These are phyloP conservation scores for Violaceomyces palustris DNA, from an alignment of 1,284 basidiomycete genomes.

Conservation along the genomic window DNA sequence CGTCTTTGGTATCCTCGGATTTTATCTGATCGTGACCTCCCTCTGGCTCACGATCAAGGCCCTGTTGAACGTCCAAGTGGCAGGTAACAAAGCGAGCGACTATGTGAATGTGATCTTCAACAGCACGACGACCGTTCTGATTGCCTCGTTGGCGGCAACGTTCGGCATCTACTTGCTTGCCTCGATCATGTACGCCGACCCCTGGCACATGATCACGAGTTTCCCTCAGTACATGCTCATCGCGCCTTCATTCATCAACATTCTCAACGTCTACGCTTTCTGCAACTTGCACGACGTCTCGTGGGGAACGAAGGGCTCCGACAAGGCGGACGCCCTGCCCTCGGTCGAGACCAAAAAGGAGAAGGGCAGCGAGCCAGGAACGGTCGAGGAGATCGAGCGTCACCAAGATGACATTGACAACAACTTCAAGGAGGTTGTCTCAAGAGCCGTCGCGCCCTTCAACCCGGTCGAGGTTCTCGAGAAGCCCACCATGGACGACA, in stretches of 20 bases:
- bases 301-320: conserved; percentile 93
- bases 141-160: conserved; percentile 48
- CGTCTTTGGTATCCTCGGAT: conserved; percentile 55
- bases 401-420: conserved; percentile 80
- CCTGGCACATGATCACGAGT: conserved; percentile 97
- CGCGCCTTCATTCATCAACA: conserved; percentile 86
- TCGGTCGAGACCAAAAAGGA: conserved; percentile 66
- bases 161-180: conserved; percentile 60
- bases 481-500: conserved; percentile 67
- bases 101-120: conserved; percentile 32
- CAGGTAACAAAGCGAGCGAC: conserved; percentile 2
- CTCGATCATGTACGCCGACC: conserved; percentile 89
- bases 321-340: conserved; percentile 90
- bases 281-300: conserved; percentile 62
- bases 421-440: conserved; percentile 89
- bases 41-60: conserved; percentile 48
- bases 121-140: conserved; percentile 42
- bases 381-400: conserved; percentile 60
- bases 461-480: conserved; percentile 66
- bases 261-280: conserved; percentile 93
- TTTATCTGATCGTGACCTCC: conserved; percentile 46
- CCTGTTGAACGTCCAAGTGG: conserved; percentile 9
- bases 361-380: conserved; percentile 66
- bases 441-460: conserved; percentile 79
- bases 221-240: conserved; percentile 81